Evolutionary conservation across 2,329 filamentous ascomycete species (phyloP).

Genomic region (Nannizzia gypsea): DNA sequence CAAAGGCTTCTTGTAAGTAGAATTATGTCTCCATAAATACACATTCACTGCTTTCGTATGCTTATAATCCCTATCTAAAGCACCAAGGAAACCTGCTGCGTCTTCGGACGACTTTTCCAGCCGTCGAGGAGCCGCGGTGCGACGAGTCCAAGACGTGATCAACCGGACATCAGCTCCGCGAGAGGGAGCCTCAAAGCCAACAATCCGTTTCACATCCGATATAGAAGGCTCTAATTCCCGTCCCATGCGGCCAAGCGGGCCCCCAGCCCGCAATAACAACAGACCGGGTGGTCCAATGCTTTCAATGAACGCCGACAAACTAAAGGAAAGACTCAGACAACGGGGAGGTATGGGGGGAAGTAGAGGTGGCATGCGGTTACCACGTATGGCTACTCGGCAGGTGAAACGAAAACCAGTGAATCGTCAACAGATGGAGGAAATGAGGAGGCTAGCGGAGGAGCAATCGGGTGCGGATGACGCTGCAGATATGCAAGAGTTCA

Average conservation of each 20-base stretch:
- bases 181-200: neutral
- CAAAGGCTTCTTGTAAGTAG: neutral
- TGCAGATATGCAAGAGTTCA: neutral
- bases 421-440: neutral
- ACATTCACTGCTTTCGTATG: neutral
- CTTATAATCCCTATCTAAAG: neutral
- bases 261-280: neutral
- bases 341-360: neutral
- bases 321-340: conserved; percentile 1
- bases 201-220: neutral
- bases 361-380: neutral
- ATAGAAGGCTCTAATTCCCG: neutral
- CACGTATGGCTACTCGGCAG: neutral
- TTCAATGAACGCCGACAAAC: neutral
- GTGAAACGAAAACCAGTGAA: neutral
- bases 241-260: neutral
- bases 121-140: neutral
- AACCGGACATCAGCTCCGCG: neutral
- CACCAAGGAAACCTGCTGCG: neutral
- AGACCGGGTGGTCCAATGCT: neutral
- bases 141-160: neutral
- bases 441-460: neutral
- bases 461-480: too few species aligned
- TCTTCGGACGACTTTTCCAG: neutral
- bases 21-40: neutral